A percentile compares a stretch with the other conserved stretches of the same genome.
phyloP scores from a whole-genome alignment of 2,329 filamentous ascomycete species.

The Nemania bipapillata region DNA sequence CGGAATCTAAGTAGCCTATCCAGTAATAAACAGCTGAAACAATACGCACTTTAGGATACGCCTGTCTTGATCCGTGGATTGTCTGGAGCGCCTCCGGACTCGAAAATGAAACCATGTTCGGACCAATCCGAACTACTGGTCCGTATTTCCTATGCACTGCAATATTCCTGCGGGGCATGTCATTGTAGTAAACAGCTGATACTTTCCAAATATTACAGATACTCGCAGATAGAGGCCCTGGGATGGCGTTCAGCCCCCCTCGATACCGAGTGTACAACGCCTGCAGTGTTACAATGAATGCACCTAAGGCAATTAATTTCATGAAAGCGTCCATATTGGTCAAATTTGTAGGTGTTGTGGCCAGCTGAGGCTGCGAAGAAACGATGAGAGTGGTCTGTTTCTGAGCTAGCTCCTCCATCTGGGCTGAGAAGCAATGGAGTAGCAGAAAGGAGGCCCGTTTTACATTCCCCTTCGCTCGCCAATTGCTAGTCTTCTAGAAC shows the following conservation, averaged over 20 bases:
- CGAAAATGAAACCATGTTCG: conserved; percentile 25
- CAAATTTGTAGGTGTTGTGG: not conserved
- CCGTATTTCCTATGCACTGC: conserved; percentile 19
- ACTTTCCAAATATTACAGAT: conserved; percentile 26
- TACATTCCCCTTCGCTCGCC: not conserved
- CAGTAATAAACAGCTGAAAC: not conserved
- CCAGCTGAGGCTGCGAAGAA: not conserved
- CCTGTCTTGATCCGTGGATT: conserved; percentile 20
- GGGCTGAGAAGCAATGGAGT: not conserved
- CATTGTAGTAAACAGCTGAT: conserved; percentile 16
- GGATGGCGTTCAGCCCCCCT: conserved; percentile 5
- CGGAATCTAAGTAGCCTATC: not conserved
- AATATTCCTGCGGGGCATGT: conserved; percentile 23
- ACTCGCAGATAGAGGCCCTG: conserved; percentile 15
- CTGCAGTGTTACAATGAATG: not conserved
- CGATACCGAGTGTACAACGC: not conserved
- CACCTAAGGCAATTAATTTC: not conserved
- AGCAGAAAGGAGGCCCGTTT: not conserved
- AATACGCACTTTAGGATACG: conserved; percentile 22
- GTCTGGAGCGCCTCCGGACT: conserved; percentile 21
- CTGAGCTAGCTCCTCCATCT: not conserved
- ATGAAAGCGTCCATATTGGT: not conserved
- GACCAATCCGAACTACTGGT: conserved; percentile 30
- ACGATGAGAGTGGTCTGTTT: not conserved
- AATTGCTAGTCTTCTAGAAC: not conserved